These are phyloP conservation scores for Elsinoe ampelina DNA, from an alignment of 2,329 filamentous ascomycete species.

Conservation along the genomic window DNA sequence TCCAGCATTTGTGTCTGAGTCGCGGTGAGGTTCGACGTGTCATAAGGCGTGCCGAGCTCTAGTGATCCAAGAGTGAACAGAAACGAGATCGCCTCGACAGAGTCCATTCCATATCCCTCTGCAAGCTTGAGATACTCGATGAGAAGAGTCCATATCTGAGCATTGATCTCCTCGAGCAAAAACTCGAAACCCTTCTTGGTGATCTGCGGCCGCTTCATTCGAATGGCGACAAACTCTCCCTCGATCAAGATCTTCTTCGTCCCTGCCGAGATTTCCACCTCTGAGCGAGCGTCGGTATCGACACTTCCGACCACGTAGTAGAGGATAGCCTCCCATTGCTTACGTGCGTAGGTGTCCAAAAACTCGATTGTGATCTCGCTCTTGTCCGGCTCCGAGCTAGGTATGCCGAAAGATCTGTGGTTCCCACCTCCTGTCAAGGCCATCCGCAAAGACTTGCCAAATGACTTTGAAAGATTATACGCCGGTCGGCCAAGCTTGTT, in stretches of 20 bases:
- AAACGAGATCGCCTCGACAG: slow-evolving; percentile 90
- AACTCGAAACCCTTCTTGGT: slow-evolving; percentile 93
- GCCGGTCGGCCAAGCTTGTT: slow-evolving; percentile 52
- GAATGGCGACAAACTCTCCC: slow-evolving; percentile 64
- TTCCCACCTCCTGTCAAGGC: slow-evolving; percentile 80
- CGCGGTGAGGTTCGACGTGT: slow-evolving; percentile 70
- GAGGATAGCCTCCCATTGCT: slow-evolving; percentile 90
- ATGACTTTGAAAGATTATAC: slow-evolving; percentile 70
- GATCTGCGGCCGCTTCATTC: slow-evolving; percentile 53
- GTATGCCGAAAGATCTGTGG: slow-evolving; percentile 84
- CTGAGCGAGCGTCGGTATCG: slow-evolving; percentile 42
- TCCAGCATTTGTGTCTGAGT: slow-evolving; percentile 83
- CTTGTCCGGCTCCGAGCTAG: slow-evolving; percentile 56
- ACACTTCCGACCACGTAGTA: slow-evolving; percentile 87
- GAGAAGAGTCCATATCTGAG: slow-evolving; percentile 91
- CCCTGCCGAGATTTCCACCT: slow-evolving; percentile 48
- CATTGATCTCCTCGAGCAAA: slow-evolving; percentile 86
- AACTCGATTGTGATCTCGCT: slow-evolving; percentile 58
- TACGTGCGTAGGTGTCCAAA: slow-evolving; percentile 75
- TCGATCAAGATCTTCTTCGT: slow-evolving; percentile 77
- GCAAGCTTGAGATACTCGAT: slow-evolving; percentile 87
- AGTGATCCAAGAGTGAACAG: slow-evolving; percentile 91
- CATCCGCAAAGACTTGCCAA: slow-evolving; percentile 71
- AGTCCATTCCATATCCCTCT: slow-evolving; percentile 54
- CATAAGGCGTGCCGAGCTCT: slow-evolving; percentile 85